A percentile compares a stretch with the other conserved stretches of the same genome.
phyloP scores from a whole-genome alignment of 2,329 filamentous ascomycete species.

The Lachnellula occidentalis region DNA sequence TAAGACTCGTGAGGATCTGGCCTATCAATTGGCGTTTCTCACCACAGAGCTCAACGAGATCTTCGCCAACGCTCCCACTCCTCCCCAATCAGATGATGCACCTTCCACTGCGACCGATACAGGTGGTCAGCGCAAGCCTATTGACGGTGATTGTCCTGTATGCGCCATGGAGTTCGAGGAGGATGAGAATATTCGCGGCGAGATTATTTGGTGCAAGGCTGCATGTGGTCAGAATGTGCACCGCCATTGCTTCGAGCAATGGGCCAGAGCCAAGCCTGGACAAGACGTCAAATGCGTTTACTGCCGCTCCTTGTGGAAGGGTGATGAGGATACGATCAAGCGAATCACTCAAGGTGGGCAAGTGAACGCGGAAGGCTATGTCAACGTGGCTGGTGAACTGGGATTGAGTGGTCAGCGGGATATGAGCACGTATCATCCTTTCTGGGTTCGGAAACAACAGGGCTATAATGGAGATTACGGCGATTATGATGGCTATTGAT shows the following conservation, averaged over 20 bases:
- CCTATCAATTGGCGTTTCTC: conserved; percentile 56
- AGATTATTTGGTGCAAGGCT: conserved; percentile 52
- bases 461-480: conserved; percentile 6
- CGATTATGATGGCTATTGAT: conserved; percentile 2
- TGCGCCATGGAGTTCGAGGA: conserved; percentile 53
- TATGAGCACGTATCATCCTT: conserved; percentile 31
- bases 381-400: conserved; percentile 57
- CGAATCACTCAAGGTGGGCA: conserved; percentile 42
- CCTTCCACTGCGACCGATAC: conserved; percentile 33
- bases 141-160: conserved; percentile 59
- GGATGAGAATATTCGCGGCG: conserved; percentile 27
- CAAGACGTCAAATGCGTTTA: conserved; percentile 51
- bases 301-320: conserved; percentile 53
- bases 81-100: conserved; percentile 35
- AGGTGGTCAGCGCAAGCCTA: conserved; percentile 48
- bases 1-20: conserved; percentile 48
- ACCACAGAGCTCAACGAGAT: conserved; percentile 51
- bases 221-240: conserved; percentile 58
- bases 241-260: conserved; percentile 47
- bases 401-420: conserved; percentile 50
- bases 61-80: conserved; percentile 46
- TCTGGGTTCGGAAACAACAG: conserved; percentile 15
- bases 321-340: conserved; percentile 36
- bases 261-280: conserved; percentile 43
- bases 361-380: conserved; percentile 34